A percentile compares a stretch with the other conserved stretches of the same genome.
Conservation (phyloP, 352 stramenopile species). For the Aphanomyces astaci region DNA sequence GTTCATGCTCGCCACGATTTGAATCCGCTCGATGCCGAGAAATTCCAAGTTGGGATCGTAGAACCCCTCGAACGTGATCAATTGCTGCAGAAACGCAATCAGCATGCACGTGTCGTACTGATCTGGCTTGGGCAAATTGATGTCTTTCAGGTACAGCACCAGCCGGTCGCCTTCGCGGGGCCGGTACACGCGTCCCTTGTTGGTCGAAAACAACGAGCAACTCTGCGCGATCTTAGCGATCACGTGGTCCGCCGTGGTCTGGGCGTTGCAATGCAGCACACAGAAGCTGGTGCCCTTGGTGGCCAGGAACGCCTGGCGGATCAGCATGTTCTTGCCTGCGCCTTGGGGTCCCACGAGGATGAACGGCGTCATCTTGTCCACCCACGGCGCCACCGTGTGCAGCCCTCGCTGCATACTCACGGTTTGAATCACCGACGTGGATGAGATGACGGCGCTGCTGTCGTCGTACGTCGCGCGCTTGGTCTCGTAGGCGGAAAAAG, state of each 20-base stretch:
- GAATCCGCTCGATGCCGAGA: constrained; percentile 87
- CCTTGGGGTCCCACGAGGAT: constrained; percentile 92
- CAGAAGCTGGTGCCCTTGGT: constrained; percentile 67
- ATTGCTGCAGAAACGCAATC: constrained; percentile 93
- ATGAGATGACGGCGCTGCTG: constrained; percentile 34
- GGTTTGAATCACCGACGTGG: constrained; percentile 60
- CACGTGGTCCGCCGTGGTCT: constrained; percentile 90
- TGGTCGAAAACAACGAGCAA: constrained; percentile 90
- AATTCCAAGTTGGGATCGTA: constrained; percentile 94
- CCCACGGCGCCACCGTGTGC: constrained; percentile 85
- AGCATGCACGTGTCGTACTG: constrained; percentile 95
- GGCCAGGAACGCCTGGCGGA: constrained; percentile 84
- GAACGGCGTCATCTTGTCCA: constrained; percentile 90
- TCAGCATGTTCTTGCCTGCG: constrained; percentile 93
- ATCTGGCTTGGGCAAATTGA: constrained; percentile 92
- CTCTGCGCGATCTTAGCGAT: constrained; percentile 92
- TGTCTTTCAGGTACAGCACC: constrained; percentile 94
- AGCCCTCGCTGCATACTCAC: constrained; percentile 81
- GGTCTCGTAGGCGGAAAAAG: constrained; percentile 66
- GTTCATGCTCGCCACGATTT: constrained; percentile 94
- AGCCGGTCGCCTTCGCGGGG: constrained; percentile 88
- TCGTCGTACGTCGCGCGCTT: constrained; percentile 72
- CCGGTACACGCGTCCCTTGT: constrained; percentile 86
- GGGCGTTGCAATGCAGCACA: constrained; percentile 91
- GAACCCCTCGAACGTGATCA: constrained; percentile 94